Evolutionary conservation across 345 rosid genomes (phyloP), one percentile per base, ranked within the genome.

Genomic region (Nasturtium officinale): DNA sequence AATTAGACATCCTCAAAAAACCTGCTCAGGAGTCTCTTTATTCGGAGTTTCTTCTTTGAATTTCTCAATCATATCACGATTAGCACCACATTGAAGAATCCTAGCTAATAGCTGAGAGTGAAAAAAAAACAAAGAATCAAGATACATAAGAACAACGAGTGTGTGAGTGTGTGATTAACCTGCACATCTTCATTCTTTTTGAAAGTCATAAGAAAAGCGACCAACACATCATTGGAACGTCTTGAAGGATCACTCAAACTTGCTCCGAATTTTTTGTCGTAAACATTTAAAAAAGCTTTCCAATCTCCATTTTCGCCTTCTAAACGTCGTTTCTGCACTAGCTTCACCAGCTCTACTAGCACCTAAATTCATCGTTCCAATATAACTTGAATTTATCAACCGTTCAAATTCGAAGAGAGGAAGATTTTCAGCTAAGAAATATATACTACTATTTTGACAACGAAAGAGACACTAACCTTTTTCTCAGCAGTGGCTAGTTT

Each of bases 171-270:
- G 2, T 10, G 1, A n/a, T 5, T 64, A 52, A 90, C 98, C 92
- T 82, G 83, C 48, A 76, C 18, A 75, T 80, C 84, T 17, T 82
- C 82, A 10, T 82, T 66, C 20, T 85, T 61, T 9, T 77, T 75
- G 23, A 93, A 84, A 0, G 96, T 68, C 21, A 68, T 80, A 9
- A 93, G 83, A 77, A 93, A 93, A 37, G 98, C 80, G 17, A 69
- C 81, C 69, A 89, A 73, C 0, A 74, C 76, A n/a, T 85, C 89
- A 46, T 43, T 82, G 43, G 88, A 16, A 56, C 96, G 86, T 80
- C 76, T 84, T 8, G 89, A 58, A 7, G 98, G 97, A 78, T 93
- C 97, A 74, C 96, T 89, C 60, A 87, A 35, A 71, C 78, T 71
- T 60, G 86, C 67, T 42, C 97, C 98, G 1, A 83, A 17, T 67